A percentile compares a stretch with the other conserved stretches of the same genome.
These are phyloP conservation scores for Dissophora ornata DNA, from an alignment of 192 early-diverging fungal genomes.

Conservation along the genomic window DNA sequence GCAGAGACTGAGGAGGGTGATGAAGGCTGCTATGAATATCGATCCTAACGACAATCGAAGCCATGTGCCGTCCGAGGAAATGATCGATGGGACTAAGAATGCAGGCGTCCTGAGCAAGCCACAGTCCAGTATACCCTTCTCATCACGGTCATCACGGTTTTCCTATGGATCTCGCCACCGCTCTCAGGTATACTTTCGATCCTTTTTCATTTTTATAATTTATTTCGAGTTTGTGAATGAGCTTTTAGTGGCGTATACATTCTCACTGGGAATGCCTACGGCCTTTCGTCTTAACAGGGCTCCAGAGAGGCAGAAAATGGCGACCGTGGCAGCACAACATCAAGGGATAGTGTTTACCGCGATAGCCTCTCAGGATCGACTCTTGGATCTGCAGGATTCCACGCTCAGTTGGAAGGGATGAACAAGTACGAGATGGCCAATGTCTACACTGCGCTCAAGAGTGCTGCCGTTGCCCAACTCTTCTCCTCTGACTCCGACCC, in stretches of 20 bases:
- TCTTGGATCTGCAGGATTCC: conserved; percentile 46
- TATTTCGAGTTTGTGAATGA: not conserved
- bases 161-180: conserved; percentile 38
- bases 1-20: conserved; percentile 10
- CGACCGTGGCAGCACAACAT: conserved; percentile 51
- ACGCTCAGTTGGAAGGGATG: conserved; percentile 37
- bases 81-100: no score
- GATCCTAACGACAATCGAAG: conserved; percentile 27
- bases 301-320: conserved; percentile 44
- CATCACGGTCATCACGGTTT: conserved; percentile 17
- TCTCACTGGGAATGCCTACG: no score
- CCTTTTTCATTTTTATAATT: not conserved
- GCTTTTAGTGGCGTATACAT: not conserved
- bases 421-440: conserved; percentile 36
- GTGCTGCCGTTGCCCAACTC: conserved; percentile 11
- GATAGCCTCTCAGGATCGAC: conserved; percentile 52
- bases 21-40: conserved; percentile 20
- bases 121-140: conserved; percentile 11
- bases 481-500: not conserved
- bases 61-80: conserved; percentile 7
- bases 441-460: conserved; percentile 19
- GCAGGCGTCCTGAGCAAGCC: not conserved
- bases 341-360: conserved; percentile 43
- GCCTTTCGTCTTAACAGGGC: conserved; percentile 23
- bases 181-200: conserved; percentile 25